A percentile compares a stretch with the other conserved stretches of the same genome.
These are phyloP conservation scores for Xylariomycetidae sp. DNA, from an alignment of 2,329 filamentous ascomycete genomes.

Conservation along the genomic window DNA sequence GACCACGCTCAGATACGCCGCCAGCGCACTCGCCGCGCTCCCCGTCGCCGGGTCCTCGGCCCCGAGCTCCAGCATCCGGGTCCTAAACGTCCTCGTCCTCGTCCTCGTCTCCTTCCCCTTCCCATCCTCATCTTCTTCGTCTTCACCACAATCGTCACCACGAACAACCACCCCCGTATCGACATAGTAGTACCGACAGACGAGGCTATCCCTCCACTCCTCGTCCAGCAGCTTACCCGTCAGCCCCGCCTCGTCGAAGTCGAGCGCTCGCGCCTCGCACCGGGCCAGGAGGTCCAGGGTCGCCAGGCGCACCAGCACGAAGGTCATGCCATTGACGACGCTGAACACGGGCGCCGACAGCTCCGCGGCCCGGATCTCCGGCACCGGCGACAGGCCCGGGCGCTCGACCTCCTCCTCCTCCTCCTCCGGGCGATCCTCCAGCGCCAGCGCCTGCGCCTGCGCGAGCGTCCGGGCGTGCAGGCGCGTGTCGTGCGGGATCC, in stretches of 20 bases:
- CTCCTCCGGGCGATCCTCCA: constrained; percentile 3
- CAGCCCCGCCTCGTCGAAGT: constrained; percentile 24
- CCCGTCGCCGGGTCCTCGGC: constrained; percentile 59
- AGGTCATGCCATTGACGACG: constrained; percentile 71
- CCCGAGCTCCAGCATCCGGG: constrained; percentile 53
- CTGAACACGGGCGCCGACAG: constrained; percentile 46
- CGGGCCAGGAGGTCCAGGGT: constrained; percentile 53
- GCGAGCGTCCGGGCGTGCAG: constrained; percentile 46
- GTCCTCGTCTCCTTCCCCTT: constrained; percentile 13
- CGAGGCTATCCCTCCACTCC: constrained; percentile 52
- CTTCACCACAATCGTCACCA: too few species aligned
- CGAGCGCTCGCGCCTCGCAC: constrained; percentile 28
- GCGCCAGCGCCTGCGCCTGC: constrained; percentile 24
- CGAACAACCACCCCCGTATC: too few species aligned
- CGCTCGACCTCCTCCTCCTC: not conserved
- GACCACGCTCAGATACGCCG: constrained; percentile 47
- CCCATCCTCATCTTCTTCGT: constrained; percentile 16
- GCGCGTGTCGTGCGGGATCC: constrained; percentile 64
- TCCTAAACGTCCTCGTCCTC: constrained; percentile 37
- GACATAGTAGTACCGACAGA: constrained; percentile 58
- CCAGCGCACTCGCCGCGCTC: constrained; percentile 55
- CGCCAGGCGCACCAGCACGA: constrained; percentile 60
- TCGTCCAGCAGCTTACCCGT: constrained; percentile 39
- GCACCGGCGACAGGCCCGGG: constrained; percentile 16
- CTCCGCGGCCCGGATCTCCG: constrained; percentile 21